These are phyloP conservation scores for Trypanosoma avium DNA, from an alignment of 208 protist species.

Conservation along the genomic window DNA sequence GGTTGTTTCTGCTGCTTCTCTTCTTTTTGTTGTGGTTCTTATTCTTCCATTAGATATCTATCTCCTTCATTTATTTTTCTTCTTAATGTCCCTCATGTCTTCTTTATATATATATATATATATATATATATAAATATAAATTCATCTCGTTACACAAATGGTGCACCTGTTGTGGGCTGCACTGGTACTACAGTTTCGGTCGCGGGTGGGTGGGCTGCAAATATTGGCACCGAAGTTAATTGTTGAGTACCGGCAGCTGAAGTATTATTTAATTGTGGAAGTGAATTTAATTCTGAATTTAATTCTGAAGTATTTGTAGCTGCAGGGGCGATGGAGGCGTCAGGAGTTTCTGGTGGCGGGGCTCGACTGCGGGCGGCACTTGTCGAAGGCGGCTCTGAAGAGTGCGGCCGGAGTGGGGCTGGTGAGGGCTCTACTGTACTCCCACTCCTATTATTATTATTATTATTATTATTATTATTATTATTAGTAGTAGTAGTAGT, in stretches of 20 bases:
- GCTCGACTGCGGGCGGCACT: constrained; percentile 8
- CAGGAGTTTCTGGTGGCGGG: constrained; percentile 3
- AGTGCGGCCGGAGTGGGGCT: constrained; percentile 7
- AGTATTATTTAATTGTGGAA: too few species aligned
- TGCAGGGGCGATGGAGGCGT: constrained; percentile 5
- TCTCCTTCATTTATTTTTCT: neutral
- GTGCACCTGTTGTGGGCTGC: neutral
- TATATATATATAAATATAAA: neutral
- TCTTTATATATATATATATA: too few species aligned
- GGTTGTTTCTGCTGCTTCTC: too few species aligned
- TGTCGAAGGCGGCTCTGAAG: neutral
- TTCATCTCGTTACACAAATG: constrained; percentile 3
- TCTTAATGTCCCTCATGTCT: neutral
- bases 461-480: neutral
- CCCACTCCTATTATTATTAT: neutral
- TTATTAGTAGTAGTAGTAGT: neutral
- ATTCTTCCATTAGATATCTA: neutral
- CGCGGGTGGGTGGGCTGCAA: constrained; percentile 10
- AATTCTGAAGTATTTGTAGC: too few species aligned
- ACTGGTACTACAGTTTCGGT: neutral
- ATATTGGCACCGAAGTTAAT: neutral
- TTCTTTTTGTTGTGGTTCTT: too few species aligned
- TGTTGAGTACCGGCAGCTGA: too few species aligned
- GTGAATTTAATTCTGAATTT: too few species aligned
- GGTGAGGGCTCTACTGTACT: constrained; percentile 19